Percentiles rank a stretch among this genome's conserved stretches.
phyloP scores from a whole-genome alignment of 2,329 filamentous ascomycete species.

The Myriosclerotinia duriaeana region DNA sequence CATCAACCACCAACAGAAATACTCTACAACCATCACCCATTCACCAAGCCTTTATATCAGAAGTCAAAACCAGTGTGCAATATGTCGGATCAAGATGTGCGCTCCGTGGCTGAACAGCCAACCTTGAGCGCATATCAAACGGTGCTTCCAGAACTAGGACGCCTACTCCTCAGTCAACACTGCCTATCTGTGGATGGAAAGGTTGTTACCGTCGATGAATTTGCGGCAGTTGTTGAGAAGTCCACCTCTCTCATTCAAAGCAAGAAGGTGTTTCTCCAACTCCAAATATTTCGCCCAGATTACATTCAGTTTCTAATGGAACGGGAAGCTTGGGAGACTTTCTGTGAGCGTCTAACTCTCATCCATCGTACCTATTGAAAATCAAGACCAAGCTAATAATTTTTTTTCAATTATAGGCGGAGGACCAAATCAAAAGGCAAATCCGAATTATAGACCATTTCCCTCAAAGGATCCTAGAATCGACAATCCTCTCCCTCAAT shows the following conservation, averaged over 20 bases:
- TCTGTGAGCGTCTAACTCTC: not conserved
- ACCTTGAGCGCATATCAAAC: not conserved
- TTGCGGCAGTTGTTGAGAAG: not conserved
- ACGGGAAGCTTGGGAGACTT: not conserved
- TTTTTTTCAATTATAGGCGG: not conserved
- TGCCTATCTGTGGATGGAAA: not conserved
- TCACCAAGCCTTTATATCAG: too few species aligned
- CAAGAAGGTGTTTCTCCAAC: not conserved
- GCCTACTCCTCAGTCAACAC: not conserved
- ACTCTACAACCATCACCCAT: not conserved
- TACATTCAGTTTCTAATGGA: slow-evolving; percentile 1
- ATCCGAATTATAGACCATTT: not conserved
- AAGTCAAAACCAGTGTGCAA: not conserved
- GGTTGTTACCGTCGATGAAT: not conserved
- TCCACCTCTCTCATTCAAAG: not conserved
- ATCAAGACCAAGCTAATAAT: not conserved
- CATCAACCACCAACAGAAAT: not conserved
- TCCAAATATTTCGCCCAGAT: not conserved
- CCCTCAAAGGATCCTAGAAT: not conserved
- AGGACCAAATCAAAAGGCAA: not conserved
- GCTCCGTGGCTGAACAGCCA: not conserved
- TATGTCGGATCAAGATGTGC: not conserved
- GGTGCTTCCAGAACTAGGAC: not conserved
- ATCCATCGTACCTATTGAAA: not conserved
- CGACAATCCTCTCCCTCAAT: not conserved